Percentiles rank a stretch among this genome's conserved stretches.
phyloP scores from a whole-genome alignment of 129 eudicot species.

The Pittosporum tobira region DNA sequence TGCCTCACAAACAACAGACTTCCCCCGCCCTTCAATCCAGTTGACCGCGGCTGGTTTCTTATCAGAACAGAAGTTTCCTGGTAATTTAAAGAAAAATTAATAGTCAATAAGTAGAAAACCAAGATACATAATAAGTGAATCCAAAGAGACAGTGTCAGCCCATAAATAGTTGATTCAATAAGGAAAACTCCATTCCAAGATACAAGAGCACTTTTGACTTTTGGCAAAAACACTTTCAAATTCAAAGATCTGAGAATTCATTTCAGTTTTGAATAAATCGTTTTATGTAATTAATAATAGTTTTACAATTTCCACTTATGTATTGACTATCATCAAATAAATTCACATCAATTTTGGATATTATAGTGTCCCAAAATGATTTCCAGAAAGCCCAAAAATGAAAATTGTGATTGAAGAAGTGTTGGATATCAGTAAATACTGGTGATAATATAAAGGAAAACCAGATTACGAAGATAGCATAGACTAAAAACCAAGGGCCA shows the following conservation, averaged over 20 bases:
- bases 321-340: too few relatives aligned
- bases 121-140: not conserved
- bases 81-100: not conserved
- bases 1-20: constrained; percentile 22
- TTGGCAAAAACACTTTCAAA: too few relatives aligned
- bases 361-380: too few relatives aligned
- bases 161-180: not conserved
- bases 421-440: too few relatives aligned
- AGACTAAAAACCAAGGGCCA: not conserved
- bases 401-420: too few relatives aligned
- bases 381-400: not conserved
- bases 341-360: too few relatives aligned
- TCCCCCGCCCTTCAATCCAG: constrained; percentile 26
- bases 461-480: not conserved
- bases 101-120: not conserved
- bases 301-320: too few relatives aligned
- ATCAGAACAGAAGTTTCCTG: constrained; percentile 24
- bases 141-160: not conserved
- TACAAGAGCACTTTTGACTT: too few relatives aligned
- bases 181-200: not conserved
- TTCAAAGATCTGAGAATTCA: not conserved
- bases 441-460: not conserved
- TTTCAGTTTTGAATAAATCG: not conserved
- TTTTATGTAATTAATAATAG: not conserved
- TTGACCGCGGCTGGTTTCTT: constrained; percentile 26